Evolutionary conservation across 2,329 filamentous ascomycete species (phyloP), one percentile per base, ranked within the genome.

Genomic region (Trichoderma lentiforme): DNA sequence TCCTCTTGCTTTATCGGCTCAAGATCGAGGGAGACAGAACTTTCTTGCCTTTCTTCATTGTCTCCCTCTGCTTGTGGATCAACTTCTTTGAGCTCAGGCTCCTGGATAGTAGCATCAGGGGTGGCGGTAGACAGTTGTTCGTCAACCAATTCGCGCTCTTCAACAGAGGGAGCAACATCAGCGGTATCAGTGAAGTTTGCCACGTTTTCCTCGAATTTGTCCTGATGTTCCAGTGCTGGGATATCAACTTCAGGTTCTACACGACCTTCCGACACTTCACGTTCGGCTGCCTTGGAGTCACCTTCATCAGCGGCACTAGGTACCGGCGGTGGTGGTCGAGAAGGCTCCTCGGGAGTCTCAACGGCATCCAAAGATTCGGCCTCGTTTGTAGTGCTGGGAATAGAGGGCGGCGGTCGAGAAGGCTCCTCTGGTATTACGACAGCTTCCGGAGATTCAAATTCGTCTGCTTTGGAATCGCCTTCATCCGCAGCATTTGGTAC

Each of bases 11-110:
- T 51, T 53, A 28, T 24, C 11, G 39, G 43, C 43, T 53, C 62
- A 53, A 67, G 53, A 12, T 74, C 71, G 0, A 57, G 30, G 14
- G 63, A 36, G 43, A 21, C 24, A 71, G 74, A 8, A 74, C 70
- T 72, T 76, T 77, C 73, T 80, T 81, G 76, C 78, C 81, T 64
- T 78, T 47, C 65, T 43, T 79, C 73, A 77, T 81, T 71, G 78
- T 81, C 2, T 80, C 79, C 71, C 80, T 82, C 74, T 81, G 81
- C 36, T 51, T 5, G 34, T 14, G 36, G 5, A 12, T n/a, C n/a
- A 18, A 32, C 36, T 8, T 60, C 56, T 4, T 51, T 34, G 12
- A 71, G 51, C 24, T 73, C 71, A 53, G 18, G 18, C 15, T 72
- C 71, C 30, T 73, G 72, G 34, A 51, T 7, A 57, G 21, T 36